Percentiles rank a stretch among this genome's conserved stretches.
Evolutionary conservation across 129 eudicot species (phyloP).

Genomic region (Kitagawia praeruptora): DNA sequence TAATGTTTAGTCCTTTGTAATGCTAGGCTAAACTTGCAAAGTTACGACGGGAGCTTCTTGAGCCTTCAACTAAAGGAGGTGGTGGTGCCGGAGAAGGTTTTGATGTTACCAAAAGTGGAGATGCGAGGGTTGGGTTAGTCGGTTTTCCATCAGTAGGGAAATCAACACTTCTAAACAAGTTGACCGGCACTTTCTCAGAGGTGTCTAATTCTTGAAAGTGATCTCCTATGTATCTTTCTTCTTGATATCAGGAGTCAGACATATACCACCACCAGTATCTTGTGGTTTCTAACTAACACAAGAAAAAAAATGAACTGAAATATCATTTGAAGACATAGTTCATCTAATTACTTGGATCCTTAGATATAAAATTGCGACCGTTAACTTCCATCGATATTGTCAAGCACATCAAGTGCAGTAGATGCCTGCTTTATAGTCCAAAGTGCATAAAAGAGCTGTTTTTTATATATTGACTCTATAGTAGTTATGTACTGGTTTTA

Average conservation of each 20-base stretch:
- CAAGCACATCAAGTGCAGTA: neutral
- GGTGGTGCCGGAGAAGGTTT: conserved; percentile 99
- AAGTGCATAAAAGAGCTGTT: neutral
- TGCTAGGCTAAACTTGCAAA: conserved; percentile 94
- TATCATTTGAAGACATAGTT: neutral
- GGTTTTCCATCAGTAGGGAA: conserved; percentile 99
- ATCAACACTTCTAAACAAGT: conserved; percentile 81
- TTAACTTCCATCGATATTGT: neutral
- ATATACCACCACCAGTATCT: neutral
- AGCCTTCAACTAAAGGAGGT: conserved; percentile 89
- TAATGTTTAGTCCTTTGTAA: conserved; percentile 10
- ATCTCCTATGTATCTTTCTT: neutral
- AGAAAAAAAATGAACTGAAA: neutral
- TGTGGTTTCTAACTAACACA: neutral
- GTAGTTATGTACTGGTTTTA: neutral
- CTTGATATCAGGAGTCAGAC: neutral
- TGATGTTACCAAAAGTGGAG: conserved; percentile 99
- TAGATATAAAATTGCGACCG: neutral
- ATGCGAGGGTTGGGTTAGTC: conserved; percentile 94
- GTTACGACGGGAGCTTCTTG: conserved; percentile 81
- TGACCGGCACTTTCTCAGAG: conserved; percentile 98
- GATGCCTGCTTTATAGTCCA: neutral
- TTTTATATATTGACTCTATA: neutral
- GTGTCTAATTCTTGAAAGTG: conserved; percentile 28
- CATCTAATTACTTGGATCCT: neutral